Conservation (phyloP, 2,329 filamentous ascomycete genomes). For the Alternaria sp. region DNA sequence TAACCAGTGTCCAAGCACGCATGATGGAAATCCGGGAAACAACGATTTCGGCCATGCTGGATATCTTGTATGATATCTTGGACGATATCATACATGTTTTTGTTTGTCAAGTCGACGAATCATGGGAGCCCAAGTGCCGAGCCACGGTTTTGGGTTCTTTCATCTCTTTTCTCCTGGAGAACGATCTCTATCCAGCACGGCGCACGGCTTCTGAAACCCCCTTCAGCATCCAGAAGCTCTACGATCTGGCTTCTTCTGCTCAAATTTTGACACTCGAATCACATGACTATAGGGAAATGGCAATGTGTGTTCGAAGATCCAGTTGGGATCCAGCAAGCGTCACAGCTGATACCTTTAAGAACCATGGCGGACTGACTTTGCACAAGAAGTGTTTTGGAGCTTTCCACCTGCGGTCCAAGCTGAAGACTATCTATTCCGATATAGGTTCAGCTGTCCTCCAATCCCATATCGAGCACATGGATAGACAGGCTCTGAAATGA, state of each 20-base stretch:
- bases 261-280: constrained; percentile 13
- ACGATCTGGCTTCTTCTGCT: not conserved
- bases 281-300: constrained; percentile 14
- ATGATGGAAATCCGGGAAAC: constrained; percentile 13
- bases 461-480: constrained; percentile 20
- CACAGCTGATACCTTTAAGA: constrained; percentile 13
- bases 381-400: constrained; percentile 11
- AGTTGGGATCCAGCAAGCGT: constrained; percentile 11
- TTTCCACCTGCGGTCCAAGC: constrained; percentile 8
- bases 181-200: constrained; percentile 12
- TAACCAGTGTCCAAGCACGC: constrained; percentile 5
- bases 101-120: constrained; percentile 13
- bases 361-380: constrained; percentile 4
- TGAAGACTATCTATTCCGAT: constrained; percentile 5
- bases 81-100: constrained; percentile 14
- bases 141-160: constrained; percentile 10
- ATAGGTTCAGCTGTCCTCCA: constrained; percentile 13
- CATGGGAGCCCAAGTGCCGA: constrained; percentile 10
- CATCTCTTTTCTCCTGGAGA: constrained; percentile 14
- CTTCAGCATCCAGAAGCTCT: constrained; percentile 13
- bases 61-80: constrained; percentile 7
- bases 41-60: constrained; percentile 11
- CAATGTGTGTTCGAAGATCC: constrained; percentile 5
- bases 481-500: constrained; percentile 23
- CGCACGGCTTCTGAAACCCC: constrained; percentile 12